phyloP scores from a whole-genome alignment of 1,139 yeast genomes.

The Petasospora rhodanensis region DNA sequence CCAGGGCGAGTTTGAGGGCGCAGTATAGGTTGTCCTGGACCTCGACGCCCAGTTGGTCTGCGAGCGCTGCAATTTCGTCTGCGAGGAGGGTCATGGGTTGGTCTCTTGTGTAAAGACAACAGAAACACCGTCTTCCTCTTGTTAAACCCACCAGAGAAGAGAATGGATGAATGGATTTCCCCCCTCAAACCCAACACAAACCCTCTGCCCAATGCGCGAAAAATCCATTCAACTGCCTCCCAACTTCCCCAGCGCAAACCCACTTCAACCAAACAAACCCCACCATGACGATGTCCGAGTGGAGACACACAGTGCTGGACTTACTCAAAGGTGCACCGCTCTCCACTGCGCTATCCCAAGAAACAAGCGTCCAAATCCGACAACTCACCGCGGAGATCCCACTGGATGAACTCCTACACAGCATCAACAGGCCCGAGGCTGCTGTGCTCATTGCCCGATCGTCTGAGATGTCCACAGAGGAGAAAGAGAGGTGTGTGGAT shows the following conservation, averaged over 20 bases:
- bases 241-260: too few relatives aligned
- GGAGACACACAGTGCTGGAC: not conserved
- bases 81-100: not conserved
- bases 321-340: not conserved
- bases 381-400: not conserved
- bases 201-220: too few relatives aligned
- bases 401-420: not conserved
- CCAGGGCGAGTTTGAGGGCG: conserved; percentile 21
- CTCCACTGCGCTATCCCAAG: not conserved
- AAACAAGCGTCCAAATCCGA: not conserved
- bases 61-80: conserved; percentile 2
- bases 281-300: too few relatives aligned
- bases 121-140: too few relatives aligned
- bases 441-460: not conserved
- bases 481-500: not conserved
- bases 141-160: too few relatives aligned
- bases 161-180: not conserved
- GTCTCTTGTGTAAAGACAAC: too few relatives aligned
- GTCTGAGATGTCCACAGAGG: too few relatives aligned
- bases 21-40: conserved; percentile 16
- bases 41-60: not conserved
- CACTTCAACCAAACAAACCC: too few relatives aligned
- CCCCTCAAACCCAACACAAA: too few relatives aligned
- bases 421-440: conserved; percentile 1
- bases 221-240: too few relatives aligned